A percentile compares a stretch with the other conserved stretches of the same genome.
phyloP scores from a whole-genome alignment of 176 grass and related monocot species.

The barley (Hordeum vulgare) region DNA sequence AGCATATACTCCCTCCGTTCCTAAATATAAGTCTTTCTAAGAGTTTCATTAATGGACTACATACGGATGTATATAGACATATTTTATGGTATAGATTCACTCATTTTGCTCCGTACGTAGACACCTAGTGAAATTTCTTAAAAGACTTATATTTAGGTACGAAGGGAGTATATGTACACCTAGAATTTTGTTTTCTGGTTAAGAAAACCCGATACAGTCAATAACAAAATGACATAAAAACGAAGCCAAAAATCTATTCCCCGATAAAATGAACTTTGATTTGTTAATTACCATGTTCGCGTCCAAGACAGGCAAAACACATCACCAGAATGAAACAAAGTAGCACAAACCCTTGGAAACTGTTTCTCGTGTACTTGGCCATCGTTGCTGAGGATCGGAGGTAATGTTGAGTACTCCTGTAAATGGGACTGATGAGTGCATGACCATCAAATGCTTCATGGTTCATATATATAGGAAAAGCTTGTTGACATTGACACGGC shows the following conservation, averaged over 20 bases:
- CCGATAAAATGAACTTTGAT: background rate
- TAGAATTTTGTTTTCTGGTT: background rate
- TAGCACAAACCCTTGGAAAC: background rate
- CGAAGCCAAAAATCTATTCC: background rate
- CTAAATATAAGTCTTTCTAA: too few species aligned
- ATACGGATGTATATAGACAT: too few species aligned
- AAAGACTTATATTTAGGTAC: too few species aligned
- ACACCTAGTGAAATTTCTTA: too few species aligned
- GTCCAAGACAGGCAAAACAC: background rate
- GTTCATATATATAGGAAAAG: background rate
- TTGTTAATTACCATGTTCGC: background rate
- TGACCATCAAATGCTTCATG: background rate
- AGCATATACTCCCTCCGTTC: too few species aligned
- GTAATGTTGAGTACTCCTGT: background rate
- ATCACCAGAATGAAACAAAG: background rate
- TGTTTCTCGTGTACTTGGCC: background rate
- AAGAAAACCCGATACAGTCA: background rate
- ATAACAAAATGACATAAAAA: background rate
- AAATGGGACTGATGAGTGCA: background rate
- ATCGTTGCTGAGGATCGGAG: background rate
- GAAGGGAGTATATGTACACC: too few species aligned
- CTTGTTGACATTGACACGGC: background rate
- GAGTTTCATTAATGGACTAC: too few species aligned
- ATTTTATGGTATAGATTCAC: too few species aligned
- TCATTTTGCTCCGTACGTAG: too few species aligned